Evolutionary conservation across 108 stramenopile genomes (phyloP), one percentile per base, ranked within the genome.

Genomic region (Fistulifera solaris): DNA sequence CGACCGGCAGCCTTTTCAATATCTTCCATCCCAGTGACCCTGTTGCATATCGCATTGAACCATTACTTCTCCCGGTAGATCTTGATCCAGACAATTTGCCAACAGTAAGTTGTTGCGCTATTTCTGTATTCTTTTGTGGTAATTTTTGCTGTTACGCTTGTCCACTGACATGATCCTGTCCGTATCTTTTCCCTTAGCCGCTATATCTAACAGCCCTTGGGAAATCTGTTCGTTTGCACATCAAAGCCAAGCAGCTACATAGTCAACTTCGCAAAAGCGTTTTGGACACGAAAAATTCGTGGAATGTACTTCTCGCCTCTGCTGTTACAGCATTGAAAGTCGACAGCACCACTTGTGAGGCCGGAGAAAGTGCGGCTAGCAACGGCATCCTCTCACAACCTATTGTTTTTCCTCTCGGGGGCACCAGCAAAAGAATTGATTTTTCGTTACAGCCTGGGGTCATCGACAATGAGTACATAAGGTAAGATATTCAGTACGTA

Each of bases 11-110:
- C 8, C 38, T 85, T 10, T 87, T 77, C 65, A 91, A 91, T 58
- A 78, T 91, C 14, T 87, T 87, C 58, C 79, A 81, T 56, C 85
- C 85, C 1, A 70, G 69, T 58, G 89, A 91, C 64, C 82, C 83
- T 0, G 83, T 91, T 27, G 85, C 85, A 2, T 91, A 91, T 54
- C 64, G 89, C 27, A 85, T 92, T 40, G 82, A 80, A 44, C 78
- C 82, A 8, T 65, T 77, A 5, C 57, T 80, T 25, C 59, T 80
- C 3, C 61, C 51, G 18, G 45, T 13, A 28, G 58, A 59, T 38
- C 15, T 45, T 17, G 27, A 26, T 22, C 19, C 48, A 16, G 46
- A 18, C 27, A 15, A 35, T 2, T 4, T 59, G n/a, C 58, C 58
- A 5, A n/a, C 22, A 10, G 31, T 35, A 35, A 35, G 31, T 35